phyloP scores from a whole-genome alignment of 2,329 filamentous ascomycete species.

The Fonsecaea multimorphosa region DNA sequence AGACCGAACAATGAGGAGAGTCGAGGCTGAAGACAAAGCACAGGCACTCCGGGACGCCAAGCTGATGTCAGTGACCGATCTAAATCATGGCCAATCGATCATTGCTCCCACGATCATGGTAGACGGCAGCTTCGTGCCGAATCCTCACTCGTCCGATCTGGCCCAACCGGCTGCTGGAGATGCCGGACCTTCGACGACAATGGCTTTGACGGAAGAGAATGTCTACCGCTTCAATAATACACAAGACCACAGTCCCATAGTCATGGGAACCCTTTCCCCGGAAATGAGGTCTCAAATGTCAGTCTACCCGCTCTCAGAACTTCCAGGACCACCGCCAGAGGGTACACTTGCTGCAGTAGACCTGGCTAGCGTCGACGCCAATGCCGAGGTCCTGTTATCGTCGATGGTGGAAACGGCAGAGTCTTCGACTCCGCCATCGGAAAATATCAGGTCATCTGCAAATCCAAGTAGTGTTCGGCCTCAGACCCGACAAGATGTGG shows the following conservation, averaged over 20 bases:
- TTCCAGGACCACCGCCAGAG: conserved; percentile 32
- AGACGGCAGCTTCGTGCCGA: background rate
- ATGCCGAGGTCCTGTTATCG: conserved; percentile 20
- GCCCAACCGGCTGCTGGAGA: background rate
- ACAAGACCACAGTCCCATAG: conserved; percentile 12
- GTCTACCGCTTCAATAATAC: conserved; percentile 52
- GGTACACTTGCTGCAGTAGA: conserved; percentile 16
- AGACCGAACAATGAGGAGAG: conserved; percentile 54
- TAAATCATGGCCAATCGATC: conserved; percentile 10
- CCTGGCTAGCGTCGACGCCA: conserved; percentile 8
- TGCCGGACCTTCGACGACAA: conserved; percentile 8
- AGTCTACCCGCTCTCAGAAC: conserved; percentile 22
- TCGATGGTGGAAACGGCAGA: conserved; percentile 10
- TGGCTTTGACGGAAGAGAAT: conserved; percentile 60
- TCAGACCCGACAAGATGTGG: conserved; percentile 20
- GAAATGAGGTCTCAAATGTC: conserved; percentile 4
- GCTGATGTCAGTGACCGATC: conserved; percentile 56
- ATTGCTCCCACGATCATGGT: conserved; percentile 15
- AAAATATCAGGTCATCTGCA: background rate
- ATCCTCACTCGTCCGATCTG: background rate
- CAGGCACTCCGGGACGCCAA: conserved; percentile 61
- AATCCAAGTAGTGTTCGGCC: background rate
- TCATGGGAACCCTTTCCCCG: conserved; percentile 2
- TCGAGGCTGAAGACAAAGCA: conserved; percentile 62
- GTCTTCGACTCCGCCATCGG: background rate